Evolutionary conservation across 2,329 filamentous ascomycete genomes (phyloP).

Genomic region (Calonectria montana): DNA sequence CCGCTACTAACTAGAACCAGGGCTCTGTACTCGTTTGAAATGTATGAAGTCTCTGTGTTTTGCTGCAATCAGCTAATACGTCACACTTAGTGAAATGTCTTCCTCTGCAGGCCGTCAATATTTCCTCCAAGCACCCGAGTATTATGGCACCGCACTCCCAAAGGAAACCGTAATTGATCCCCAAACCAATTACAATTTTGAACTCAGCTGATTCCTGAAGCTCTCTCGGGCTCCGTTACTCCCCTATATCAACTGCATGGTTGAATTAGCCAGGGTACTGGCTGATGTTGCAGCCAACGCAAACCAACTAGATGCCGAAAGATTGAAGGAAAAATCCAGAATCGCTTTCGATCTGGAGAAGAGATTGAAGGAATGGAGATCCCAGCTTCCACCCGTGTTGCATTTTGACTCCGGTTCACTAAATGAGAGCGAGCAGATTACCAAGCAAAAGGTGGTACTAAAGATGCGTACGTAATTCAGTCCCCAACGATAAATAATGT

Average conservation of each 20-base stretch:
- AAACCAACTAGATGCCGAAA: neutral
- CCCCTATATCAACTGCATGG: neutral
- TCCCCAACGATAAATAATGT: neutral
- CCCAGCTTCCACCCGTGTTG: neutral
- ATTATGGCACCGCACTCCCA: neutral
- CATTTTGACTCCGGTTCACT: neutral
- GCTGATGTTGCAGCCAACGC: neutral
- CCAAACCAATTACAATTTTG: neutral
- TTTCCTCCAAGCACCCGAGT: neutral
- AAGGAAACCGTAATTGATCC: neutral
- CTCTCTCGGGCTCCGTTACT: neutral
- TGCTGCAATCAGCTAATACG: neutral
- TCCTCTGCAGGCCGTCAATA: neutral
- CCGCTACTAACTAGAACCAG: neutral
- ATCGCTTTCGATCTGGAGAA: neutral
- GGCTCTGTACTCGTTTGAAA: neutral
- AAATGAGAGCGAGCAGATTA: neutral
- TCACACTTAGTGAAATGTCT: neutral
- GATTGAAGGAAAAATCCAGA: neutral
- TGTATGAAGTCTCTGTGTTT: neutral
- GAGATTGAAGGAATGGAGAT: neutral
- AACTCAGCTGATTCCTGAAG: neutral
- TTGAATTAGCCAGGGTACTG: neutral
- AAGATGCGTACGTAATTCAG: neutral
- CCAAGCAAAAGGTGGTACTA: neutral